Evolutionary conservation across 2,329 filamentous ascomycete species (phyloP), one percentile per base, ranked within the genome.

Genomic region (Penicillium sp.): DNA sequence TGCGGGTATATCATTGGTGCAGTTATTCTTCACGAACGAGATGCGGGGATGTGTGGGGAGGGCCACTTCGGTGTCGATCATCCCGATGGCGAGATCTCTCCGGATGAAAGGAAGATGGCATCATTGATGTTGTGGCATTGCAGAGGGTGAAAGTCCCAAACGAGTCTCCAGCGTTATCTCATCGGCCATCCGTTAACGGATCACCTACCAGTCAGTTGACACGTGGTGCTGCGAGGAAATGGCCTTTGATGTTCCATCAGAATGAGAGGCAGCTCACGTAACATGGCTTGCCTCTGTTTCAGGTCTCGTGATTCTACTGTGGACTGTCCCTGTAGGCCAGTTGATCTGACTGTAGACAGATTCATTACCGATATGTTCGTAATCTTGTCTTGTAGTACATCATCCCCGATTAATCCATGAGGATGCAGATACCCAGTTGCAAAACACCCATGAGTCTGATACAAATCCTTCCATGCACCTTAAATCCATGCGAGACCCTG

Each of bases 1-100:
- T 37, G 22, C 51, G 13, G 27, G 35, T 40, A 51, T 55, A 41
- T 60, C 55, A 72, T 71, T 71, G 67, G 68, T 72, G 68, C 68
- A 67, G 61, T 66, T 67, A 66, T 67, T 66, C 54, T 66, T 56
- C 19, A 56, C 40, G 31, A 49, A 18, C 19, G 16, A 62, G 55
- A 65, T 66, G 64, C 59, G 64, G 63, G 61, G 59, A 55, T 43
- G 43, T 13, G 41, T 24, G 10, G 14, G 41, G 22, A 50, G 31
- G n/a, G 41, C n/a, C 35, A 50, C 50, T 60, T 65, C 61, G 60
- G 63, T 40, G 47, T 56, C 40, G 56, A 60, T 63, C 58, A 60
- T 14, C 56, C 61, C 65, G 65, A 61, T 41, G 33, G 18, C 36
- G 49, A 39, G 18, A 37, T 24, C 31, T 11, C 22, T n/a, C 14